Evolutionary conservation across 2,329 filamentous ascomycete genomes (phyloP).

Genomic region (Arthroderma sp.): DNA sequence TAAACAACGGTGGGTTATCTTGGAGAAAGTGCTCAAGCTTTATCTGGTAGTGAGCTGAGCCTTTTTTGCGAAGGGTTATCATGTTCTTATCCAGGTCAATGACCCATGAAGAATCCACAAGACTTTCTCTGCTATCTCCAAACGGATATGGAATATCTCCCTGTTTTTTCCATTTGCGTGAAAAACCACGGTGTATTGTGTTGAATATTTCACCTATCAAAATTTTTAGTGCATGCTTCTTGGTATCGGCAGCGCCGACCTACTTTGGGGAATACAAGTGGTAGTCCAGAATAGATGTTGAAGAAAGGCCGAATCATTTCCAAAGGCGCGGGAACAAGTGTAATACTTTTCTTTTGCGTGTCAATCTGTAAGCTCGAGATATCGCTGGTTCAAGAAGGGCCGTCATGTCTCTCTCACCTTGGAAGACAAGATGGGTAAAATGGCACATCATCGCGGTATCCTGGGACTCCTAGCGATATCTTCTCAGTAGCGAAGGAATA

Average conservation of each 20-base stretch:
- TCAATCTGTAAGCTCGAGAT: too few relatives aligned
- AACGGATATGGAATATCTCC: slow-evolving; percentile 8
- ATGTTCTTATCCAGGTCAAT: slow-evolving; percentile 7
- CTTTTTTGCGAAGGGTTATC: slow-evolving; percentile 1
- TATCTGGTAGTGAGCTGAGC: slow-evolving; percentile 2
- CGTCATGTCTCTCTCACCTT: too few relatives aligned
- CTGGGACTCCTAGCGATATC: too few relatives aligned
- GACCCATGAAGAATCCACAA: slow-evolving; percentile 4
- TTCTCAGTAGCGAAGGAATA: too few relatives aligned
- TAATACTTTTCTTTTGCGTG: too few relatives aligned
- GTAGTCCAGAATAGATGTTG: too few relatives aligned
- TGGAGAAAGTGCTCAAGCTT: not conserved
- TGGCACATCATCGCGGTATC: too few relatives aligned
- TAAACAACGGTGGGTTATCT: not conserved
- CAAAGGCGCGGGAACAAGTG: too few relatives aligned
- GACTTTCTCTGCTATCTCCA: slow-evolving; percentile 3
- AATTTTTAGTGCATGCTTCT: slow-evolving; percentile 19
- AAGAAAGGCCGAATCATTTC: too few relatives aligned
- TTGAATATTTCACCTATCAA: slow-evolving; percentile 1
- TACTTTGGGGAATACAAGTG: too few relatives aligned
- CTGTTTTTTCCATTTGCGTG: slow-evolving; percentile 2
- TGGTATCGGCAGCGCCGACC: slow-evolving; percentile 32
- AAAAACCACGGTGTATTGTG: not conserved
- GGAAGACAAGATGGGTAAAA: too few relatives aligned
- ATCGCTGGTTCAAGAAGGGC: too few relatives aligned